phyloP scores from a whole-genome alignment of 2,329 filamentous ascomycete genomes.

The Trichoderma sp. region DNA sequence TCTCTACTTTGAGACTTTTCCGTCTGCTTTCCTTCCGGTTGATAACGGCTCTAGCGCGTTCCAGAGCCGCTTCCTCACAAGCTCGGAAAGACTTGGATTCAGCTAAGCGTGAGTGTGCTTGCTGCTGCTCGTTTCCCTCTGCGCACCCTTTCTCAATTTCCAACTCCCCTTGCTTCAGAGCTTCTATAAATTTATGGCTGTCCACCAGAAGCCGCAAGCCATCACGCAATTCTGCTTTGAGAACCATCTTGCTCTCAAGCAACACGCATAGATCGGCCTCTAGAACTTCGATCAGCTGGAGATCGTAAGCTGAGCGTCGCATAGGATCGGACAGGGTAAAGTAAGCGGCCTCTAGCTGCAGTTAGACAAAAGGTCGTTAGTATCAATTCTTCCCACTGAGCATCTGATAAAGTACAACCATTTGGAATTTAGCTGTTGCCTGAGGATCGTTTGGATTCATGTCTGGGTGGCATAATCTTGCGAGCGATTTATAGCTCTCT shows the following conservation, averaged over 20 bases:
- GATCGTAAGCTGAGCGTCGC: neutral
- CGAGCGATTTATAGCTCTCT: neutral
- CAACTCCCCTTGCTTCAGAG: neutral
- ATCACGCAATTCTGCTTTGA: neutral
- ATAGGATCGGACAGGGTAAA: neutral
- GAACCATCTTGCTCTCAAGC: neutral
- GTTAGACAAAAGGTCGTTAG: neutral
- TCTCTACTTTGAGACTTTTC: neutral
- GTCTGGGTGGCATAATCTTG: neutral
- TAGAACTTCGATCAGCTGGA: neutral
- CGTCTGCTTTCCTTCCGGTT: neutral
- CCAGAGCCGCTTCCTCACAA: neutral
- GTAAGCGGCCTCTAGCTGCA: neutral
- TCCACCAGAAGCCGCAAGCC: neutral
- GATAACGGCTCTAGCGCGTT: neutral
- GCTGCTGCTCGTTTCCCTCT: too few species aligned
- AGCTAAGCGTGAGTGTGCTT: too few species aligned
- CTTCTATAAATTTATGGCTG: neutral
- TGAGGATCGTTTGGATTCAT: neutral
- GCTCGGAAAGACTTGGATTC: neutral
- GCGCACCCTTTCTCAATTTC: too few species aligned
- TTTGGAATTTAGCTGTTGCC: neutral
- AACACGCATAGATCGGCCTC: neutral
- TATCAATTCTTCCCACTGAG: neutral
- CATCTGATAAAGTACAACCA: neutral